Evolutionary conservation across 176 grass and related monocot genomes (phyloP).

Genomic region (bread wheat (Triticum aestivum)): DNA sequence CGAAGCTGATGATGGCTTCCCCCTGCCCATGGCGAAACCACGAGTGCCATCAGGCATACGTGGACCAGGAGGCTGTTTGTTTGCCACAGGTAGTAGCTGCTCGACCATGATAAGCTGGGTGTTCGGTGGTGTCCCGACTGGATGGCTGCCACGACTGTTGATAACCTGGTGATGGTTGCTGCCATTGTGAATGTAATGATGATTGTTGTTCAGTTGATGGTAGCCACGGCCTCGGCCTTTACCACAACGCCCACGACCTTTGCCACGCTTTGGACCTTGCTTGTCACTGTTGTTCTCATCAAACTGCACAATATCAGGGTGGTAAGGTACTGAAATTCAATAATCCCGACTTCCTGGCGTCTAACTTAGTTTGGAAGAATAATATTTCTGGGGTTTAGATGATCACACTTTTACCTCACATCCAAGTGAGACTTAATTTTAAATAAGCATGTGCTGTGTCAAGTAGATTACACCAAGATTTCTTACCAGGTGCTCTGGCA

Average conservation of each 20-base stretch:
- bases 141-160: slow-evolving; percentile 46
- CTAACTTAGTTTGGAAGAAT: neutral
- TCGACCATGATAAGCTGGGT: slow-evolving; percentile 39
- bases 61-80: slow-evolving; percentile 73
- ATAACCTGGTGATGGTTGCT: slow-evolving; percentile 42
- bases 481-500: slow-evolving; percentile 68
- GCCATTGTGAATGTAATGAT: slow-evolving; percentile 43
- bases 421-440: neutral
- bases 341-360: neutral
- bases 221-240: slow-evolving; percentile 51
- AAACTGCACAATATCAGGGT: slow-evolving; percentile 37
- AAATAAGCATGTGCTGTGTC: neutral
- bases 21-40: slow-evolving; percentile 80
- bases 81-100: slow-evolving; percentile 39
- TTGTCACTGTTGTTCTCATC: slow-evolving; percentile 53
- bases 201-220: slow-evolving; percentile 42
- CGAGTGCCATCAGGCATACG: slow-evolving; percentile 91
- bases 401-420: neutral
- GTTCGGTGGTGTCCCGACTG: slow-evolving; percentile 44
- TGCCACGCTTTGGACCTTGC: slow-evolving; percentile 49
- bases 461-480: neutral
- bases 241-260: slow-evolving; percentile 36
- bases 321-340: neutral
- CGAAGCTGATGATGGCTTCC: slow-evolving; percentile 41
- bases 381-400: neutral